Evolutionary conservation across 257 asterid species (phyloP).

Genomic region (Nicotiana sylvestris): DNA sequence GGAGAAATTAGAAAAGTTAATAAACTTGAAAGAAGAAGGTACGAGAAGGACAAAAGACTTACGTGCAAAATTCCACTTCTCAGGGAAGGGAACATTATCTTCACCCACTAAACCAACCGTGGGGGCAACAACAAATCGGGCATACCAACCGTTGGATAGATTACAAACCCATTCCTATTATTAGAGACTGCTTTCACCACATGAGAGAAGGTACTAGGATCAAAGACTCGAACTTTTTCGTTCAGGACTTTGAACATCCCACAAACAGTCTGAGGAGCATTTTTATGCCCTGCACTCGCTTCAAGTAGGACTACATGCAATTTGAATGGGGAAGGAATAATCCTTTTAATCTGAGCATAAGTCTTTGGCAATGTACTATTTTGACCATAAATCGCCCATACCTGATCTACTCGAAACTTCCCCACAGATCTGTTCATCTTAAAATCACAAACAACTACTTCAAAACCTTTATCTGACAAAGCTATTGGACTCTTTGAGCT

Average conservation of each 20-base stretch:
- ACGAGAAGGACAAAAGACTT: no score
- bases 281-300: neutral
- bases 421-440: neutral
- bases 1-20: no score
- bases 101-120: no score
- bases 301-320: slow-evolving; percentile 20
- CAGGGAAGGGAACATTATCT: no score
- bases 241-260: slow-evolving; percentile 11
- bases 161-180: neutral
- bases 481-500: neutral
- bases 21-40: no score
- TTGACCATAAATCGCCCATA: slow-evolving; percentile 26
- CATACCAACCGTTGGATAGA: slow-evolving; percentile 7
- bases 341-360: slow-evolving; percentile 21
- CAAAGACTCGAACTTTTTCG: neutral
- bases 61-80: no score
- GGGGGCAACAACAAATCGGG: no score
- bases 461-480: slow-evolving; percentile 2
- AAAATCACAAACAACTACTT: slow-evolving; percentile 14
- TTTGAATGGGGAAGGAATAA: neutral
- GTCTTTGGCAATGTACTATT: slow-evolving; percentile 17
- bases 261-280: slow-evolving; percentile 11
- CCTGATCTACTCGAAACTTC: slow-evolving; percentile 17
- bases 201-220: slow-evolving; percentile 23
- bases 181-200: neutral